Conservation (phyloP, 331 rosid species). For the Acacia pycnantha region DNA sequence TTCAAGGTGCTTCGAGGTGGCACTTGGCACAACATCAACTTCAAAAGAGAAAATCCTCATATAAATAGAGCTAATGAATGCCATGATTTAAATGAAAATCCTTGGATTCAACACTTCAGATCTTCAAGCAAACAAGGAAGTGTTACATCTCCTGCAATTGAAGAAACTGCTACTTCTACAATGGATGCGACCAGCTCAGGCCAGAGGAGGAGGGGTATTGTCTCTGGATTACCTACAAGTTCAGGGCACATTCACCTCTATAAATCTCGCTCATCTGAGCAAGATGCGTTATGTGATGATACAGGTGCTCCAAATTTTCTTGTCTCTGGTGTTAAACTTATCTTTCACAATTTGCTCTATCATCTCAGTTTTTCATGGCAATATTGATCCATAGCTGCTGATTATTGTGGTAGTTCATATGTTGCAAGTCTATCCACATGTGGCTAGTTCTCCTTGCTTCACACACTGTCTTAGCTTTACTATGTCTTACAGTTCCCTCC, state of each 20-base stretch:
- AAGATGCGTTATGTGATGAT: slow-evolving; percentile 25
- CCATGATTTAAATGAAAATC: slow-evolving; percentile 39
- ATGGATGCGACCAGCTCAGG: slow-evolving; percentile 23
- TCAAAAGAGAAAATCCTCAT: slow-evolving; percentile 38
- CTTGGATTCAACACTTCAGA: slow-evolving; percentile 60
- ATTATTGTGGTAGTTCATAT: not conserved
- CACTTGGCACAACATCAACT: slow-evolving; percentile 50
- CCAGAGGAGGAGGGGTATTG: slow-evolving; percentile 18
- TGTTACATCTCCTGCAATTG: slow-evolving; percentile 22
- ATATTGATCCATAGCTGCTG: not conserved
- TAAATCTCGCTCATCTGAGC: slow-evolving; percentile 10
- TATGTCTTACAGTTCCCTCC: not conserved
- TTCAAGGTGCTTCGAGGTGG: slow-evolving; percentile 61
- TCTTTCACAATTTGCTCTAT: not conserved
- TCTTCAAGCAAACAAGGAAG: slow-evolving; percentile 34
- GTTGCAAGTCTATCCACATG: not conserved
- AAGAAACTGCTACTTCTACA: slow-evolving; percentile 12
- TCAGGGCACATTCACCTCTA: slow-evolving; percentile 24
- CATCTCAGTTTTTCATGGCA: not conserved
- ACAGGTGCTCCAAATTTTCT: slow-evolving; percentile 31
- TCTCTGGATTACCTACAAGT: not conserved
- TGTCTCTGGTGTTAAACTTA: too few relatives aligned
- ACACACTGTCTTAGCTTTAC: not conserved
- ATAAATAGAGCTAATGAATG: slow-evolving; percentile 28
- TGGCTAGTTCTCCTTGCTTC: not conserved